Evolutionary conservation across 768 basidiomycete species (phyloP), one percentile per base, ranked within the genome.

Genomic region (Astraeus odoratus): DNA sequence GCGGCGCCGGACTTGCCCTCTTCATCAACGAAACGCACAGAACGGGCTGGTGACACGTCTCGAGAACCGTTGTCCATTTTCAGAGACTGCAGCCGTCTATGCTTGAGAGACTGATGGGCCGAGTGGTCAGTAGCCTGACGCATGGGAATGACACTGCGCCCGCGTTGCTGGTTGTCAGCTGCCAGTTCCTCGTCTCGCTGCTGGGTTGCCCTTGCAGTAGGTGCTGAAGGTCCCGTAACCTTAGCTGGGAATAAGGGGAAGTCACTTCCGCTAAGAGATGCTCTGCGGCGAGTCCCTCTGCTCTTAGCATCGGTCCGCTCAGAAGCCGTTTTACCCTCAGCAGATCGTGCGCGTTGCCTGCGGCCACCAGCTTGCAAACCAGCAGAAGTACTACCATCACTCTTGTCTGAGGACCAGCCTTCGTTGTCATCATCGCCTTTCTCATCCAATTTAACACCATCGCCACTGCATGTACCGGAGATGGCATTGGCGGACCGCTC

Each of bases 391-490:
- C 53, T 51, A 19, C 58, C 56, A 34, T 55, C 63, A 45, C 71
- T 73, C 19, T 57, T 64, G 39, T 86, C 84, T 5, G 81, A 84
- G 15, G 72, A 71, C 82, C 81, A 84, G 2, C 71, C 79, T 48
- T 77, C 83, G 1, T 82, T 80, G 4, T 72, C 77, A 3, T 73
- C 70, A 6, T 61, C 60, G 23, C 43, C 40, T 27, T 49, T 13
- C 36, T 4, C 58, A 22, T 26, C 35, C 8, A 39, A 42, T 3
- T 42, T 50, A 15, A 18, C 46, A 2, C 43, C n/a, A 15, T 33
- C 39, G 39, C 48, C 50, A 27, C 48, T 50, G n/a, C 13, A 46
- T 41, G 47, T n/a, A 30, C 41, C 13, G 20, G 37, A 42, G 16
- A 23, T 31, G 4, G 10, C 22, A 13, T 37, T 53, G 5, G 24